Percentiles rank a stretch among this genome's conserved stretches.
These are phyloP conservation scores for Ambrosiella xylebori DNA, from an alignment of 2,329 filamentous ascomycete genomes.

Conservation along the genomic window DNA sequence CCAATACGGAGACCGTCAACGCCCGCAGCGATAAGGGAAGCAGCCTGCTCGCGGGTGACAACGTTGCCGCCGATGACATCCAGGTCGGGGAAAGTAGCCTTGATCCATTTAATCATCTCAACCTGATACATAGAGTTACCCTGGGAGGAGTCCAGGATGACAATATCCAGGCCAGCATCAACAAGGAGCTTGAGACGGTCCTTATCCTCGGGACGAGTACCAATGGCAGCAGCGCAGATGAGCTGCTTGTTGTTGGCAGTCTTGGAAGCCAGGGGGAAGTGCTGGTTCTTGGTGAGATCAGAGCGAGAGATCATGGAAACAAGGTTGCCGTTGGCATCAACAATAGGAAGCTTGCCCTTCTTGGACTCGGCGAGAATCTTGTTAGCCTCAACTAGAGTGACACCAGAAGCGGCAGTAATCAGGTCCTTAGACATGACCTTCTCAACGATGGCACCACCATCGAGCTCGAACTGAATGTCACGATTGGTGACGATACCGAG, in stretches of 20 bases:
- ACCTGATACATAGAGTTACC: slow-evolving; percentile 98
- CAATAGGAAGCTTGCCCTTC: slow-evolving; percentile 94
- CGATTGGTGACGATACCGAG: slow-evolving; percentile 95
- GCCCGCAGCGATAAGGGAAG: slow-evolving; percentile 76
- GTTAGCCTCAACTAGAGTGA: slow-evolving; percentile 78
- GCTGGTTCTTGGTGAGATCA: slow-evolving; percentile 95
- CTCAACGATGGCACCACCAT: slow-evolving; percentile 54
- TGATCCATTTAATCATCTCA: slow-evolving; percentile 95
- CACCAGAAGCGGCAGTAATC: slow-evolving; percentile 68
- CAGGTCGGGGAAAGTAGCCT: slow-evolving; percentile 65
- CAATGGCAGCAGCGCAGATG: slow-evolving; percentile 85
- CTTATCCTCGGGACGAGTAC: slow-evolving; percentile 89
- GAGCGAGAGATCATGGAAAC: slow-evolving; percentile 86
- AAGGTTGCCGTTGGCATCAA: slow-evolving; percentile 68
- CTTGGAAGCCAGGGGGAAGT: slow-evolving; percentile 94
- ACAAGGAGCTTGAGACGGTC: slow-evolving; percentile 69
- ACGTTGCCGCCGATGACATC: slow-evolving; percentile 98
- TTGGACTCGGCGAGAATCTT: slow-evolving; percentile 84
- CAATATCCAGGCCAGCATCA: slow-evolving; percentile 87
- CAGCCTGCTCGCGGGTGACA: slow-evolving; percentile 92
- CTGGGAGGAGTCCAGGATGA: slow-evolving; percentile 89
- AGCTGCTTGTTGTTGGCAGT: slow-evolving; percentile 94
- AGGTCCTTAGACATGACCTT: slow-evolving; percentile 93
- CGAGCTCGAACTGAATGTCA: slow-evolving; percentile 90
- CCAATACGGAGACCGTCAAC: slow-evolving; percentile 94